Evolutionary conservation across 2,329 filamentous ascomycete genomes (phyloP).

Genomic region (Pseudogymnoascus sp.): DNA sequence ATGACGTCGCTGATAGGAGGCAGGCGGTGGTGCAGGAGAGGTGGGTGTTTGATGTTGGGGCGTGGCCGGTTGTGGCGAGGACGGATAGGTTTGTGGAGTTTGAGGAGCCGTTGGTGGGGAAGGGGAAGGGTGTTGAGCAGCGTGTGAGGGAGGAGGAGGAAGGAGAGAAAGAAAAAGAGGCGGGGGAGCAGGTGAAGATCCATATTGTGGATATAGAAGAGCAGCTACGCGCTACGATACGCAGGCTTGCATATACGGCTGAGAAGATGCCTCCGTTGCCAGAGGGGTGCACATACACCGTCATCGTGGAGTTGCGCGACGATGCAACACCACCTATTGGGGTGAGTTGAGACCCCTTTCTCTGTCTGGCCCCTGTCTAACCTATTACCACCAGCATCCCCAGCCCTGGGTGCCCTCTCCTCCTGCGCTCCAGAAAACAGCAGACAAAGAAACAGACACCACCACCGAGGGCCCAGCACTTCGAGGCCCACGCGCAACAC

Average conservation of each 20-base stretch:
- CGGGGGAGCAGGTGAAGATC: slow-evolving; percentile 23
- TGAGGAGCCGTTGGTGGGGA: slow-evolving; percentile 15
- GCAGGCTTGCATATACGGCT: slow-evolving; percentile 51
- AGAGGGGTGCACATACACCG: slow-evolving; percentile 59
- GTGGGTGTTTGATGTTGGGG: slow-evolving; percentile 34
- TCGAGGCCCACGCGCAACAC: slow-evolving; percentile 47
- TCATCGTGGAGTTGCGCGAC: slow-evolving; percentile 65
- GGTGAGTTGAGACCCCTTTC: slow-evolving; percentile 32
- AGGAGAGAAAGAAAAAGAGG: slow-evolving; percentile 9
- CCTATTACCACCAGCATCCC: slow-evolving; percentile 37
- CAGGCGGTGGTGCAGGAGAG: slow-evolving; percentile 31
- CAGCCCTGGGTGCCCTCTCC: slow-evolving; percentile 53
- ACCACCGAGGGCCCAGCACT: slow-evolving; percentile 29
- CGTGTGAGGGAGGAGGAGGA: slow-evolving; percentile 9
- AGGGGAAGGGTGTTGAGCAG: slow-evolving; percentile 11
- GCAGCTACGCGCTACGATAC: slow-evolving; percentile 59
- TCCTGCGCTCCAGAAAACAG: slow-evolving; percentile 28
- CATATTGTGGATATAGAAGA: slow-evolving; percentile 59
- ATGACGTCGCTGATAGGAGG: slow-evolving; percentile 18
- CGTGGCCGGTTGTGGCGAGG: slow-evolving; percentile 30
- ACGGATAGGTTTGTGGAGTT: slow-evolving; percentile 31
- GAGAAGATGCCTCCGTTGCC: slow-evolving; percentile 51
- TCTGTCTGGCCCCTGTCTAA: slow-evolving; percentile 9
- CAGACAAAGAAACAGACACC: slow-evolving; percentile 23
- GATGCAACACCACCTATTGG: slow-evolving; percentile 43